Evolutionary conservation across 2,329 filamentous ascomycete genomes (phyloP), one percentile per base, ranked within the genome.

Genomic region (Alternaria ethzedia): DNA sequence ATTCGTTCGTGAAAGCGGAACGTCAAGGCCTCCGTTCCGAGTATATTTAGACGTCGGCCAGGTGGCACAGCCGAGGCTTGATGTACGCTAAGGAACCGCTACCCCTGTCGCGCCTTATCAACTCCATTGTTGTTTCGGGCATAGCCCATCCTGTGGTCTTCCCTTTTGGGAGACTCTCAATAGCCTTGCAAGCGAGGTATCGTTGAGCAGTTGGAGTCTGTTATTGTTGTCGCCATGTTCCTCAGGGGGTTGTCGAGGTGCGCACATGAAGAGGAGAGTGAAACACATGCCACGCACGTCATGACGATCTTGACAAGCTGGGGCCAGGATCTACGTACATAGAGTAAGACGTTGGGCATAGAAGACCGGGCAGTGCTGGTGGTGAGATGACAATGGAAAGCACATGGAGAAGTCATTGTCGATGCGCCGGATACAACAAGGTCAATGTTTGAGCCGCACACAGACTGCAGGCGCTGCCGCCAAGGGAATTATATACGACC

Each of bases 101-200:
- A 61, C 52, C 63, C 65, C 54, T 63, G 57, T 21, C 23, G 15
- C 54, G 59, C 63, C 59, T 63, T 65, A 63, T 67, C 65, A 59
- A 43, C 50, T 61, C 57, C 50, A 56, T 50, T 28, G 43, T 32
- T 51, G 57, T 30, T 61, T 65, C 41, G 9, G 57, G 63, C 20
- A 43, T 56, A 58, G 54, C 21, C 25, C n/a, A 36, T 10, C 20
- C 47, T 54, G 46, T 52, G 28, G 50, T 54, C 43, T 30, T 55
- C 28, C 46, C 11, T 28, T 55, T 51, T 23, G 28, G 58, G 57
- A 43, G 25, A 28, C n/a, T 12, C 54, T 58, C 30, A 49, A 25
- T 41, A 52, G 28, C 49, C 49, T 20, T 41, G 13, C 49, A 52
- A 36, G 49, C 49, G 28, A 36, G 49, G 6, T 52, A 17, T 41